A percentile compares a stretch with the other conserved stretches of the same genome.
Conservation (phyloP, 2,329 filamentous ascomycete species). For the Elsinoe arachidis region DNA sequence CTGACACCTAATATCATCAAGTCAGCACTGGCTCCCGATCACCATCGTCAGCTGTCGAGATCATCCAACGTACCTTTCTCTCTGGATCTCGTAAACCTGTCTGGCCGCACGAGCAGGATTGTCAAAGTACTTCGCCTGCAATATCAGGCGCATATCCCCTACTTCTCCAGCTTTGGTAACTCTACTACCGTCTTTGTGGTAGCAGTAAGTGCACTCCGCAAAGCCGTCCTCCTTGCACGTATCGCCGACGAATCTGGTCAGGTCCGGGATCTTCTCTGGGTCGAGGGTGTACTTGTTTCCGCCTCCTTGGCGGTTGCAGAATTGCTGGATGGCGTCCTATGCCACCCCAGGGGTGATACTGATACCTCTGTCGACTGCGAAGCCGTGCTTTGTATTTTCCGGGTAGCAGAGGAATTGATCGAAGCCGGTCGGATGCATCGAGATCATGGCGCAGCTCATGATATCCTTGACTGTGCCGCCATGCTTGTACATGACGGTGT, state of each 20-base stretch:
- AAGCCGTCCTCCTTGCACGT: not conserved
- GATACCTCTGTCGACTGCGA: not conserved
- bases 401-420: not conserved
- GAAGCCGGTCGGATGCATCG: not conserved
- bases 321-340: not conserved
- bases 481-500: not conserved
- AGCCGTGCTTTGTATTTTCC: not conserved
- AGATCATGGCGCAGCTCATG: not conserved
- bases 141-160: not conserved
- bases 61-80: not conserved
- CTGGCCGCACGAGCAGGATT: not conserved
- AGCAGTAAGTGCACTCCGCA: not conserved
- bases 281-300: not conserved
- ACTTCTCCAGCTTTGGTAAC: not conserved
- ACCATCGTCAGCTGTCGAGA: too few species aligned
- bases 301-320: not conserved
- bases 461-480: not conserved
- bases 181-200: not conserved
- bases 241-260: not conserved
- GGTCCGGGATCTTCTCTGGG: not conserved
- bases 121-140: not conserved
- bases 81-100: not conserved
- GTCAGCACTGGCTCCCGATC: too few species aligned
- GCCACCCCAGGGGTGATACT: not conserved
- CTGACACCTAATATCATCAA: not conserved